These are phyloP conservation scores for Decorospora gaudefroyi DNA, from an alignment of 2,329 filamentous ascomycete genomes.

Conservation along the genomic window DNA sequence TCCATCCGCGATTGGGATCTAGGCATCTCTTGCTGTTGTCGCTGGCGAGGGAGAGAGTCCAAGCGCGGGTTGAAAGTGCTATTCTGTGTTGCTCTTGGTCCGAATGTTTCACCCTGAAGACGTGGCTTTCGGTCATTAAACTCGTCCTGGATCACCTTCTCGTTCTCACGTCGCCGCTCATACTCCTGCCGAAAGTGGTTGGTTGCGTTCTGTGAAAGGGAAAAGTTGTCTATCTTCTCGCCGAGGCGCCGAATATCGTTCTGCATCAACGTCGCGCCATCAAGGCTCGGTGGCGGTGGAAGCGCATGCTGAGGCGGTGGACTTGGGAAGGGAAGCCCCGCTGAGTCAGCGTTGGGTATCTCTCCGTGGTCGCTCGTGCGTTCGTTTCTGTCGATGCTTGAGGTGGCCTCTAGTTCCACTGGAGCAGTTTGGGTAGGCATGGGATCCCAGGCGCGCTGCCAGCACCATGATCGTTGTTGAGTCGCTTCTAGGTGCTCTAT, in stretches of 20 bases:
- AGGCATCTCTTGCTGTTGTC: not conserved
- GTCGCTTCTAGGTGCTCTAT: conserved; percentile 34
- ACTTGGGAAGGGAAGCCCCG: conserved; percentile 6
- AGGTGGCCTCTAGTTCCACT: conserved; percentile 40
- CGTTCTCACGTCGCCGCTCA: conserved; percentile 34
- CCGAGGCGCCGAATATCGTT: conserved; percentile 38
- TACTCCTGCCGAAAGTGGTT: conserved; percentile 21
- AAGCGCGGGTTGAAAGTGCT: conserved; percentile 4
- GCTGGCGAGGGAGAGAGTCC: conserved; percentile 12
- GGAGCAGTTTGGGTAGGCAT: conserved; percentile 27
- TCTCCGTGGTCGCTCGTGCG: not conserved
- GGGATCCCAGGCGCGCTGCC: conserved; percentile 42
- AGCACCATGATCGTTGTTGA: conserved; percentile 45
- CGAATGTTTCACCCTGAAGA: conserved; percentile 11
- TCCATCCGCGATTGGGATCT: conserved; percentile 7
- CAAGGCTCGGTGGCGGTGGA: conserved; percentile 18
- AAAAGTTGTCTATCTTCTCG: conserved; percentile 42
- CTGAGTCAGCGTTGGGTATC: not conserved
- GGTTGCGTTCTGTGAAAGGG: conserved; percentile 17
- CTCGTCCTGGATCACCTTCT: conserved; percentile 36
- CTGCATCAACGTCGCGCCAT: conserved; percentile 30
- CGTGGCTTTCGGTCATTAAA: conserved; percentile 25
- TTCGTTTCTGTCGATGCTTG: conserved; percentile 1
- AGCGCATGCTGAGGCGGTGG: conserved; percentile 17
- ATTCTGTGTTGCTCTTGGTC: not conserved